Percentiles rank a stretch among this genome's conserved stretches.
Conservation (phyloP, 306 rosid genomes). For the Prunus salicina region DNA sequence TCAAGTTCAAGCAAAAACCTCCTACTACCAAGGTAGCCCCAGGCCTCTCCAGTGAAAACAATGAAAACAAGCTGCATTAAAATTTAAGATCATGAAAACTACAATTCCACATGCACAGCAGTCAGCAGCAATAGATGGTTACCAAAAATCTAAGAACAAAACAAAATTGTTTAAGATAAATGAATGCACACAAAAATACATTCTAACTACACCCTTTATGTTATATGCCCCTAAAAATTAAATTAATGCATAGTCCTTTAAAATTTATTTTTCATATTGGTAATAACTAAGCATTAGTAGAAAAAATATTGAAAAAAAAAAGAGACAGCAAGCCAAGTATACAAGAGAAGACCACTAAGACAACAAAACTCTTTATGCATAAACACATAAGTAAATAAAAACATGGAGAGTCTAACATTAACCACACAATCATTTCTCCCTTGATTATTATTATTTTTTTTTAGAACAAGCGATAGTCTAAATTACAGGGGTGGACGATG, state of each 20-base stretch:
- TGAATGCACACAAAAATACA: background rate
- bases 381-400: background rate
- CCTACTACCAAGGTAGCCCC: conserved; percentile 99
- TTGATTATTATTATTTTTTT: no score
- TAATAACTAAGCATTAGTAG: no score
- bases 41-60: conserved; percentile 85
- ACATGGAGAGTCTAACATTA: background rate
- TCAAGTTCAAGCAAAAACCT: conserved; percentile 86
- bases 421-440: background rate
- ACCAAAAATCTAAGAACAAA: background rate
- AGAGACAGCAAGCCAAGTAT: background rate
- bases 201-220: background rate
- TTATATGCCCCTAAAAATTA: no score
- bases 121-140: background rate
- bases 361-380: background rate
- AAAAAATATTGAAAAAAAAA: background rate
- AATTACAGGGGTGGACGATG: no score
- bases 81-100: conserved; percentile 20
- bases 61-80: conserved; percentile 80
- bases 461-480: no score
- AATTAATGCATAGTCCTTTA: no score
- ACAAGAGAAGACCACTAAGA: background rate
- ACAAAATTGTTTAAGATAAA: background rate
- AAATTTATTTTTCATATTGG: no score
- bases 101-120: background rate